Evolutionary conservation across 2,329 filamentous ascomycete species (phyloP).

Genomic region (Diaporthe batatas): DNA sequence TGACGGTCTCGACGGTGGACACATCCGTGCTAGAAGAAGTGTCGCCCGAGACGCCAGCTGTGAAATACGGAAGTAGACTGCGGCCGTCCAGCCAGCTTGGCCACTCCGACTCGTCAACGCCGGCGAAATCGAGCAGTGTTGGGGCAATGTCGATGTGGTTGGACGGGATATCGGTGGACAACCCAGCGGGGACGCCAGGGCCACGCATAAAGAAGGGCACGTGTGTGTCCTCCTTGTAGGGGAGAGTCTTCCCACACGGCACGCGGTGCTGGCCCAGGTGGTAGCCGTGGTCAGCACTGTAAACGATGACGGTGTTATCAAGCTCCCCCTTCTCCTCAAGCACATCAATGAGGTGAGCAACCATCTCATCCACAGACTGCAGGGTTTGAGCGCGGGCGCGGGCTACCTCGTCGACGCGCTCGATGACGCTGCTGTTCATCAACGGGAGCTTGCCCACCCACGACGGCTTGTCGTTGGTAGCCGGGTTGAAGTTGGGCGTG

Average conservation of each 20-base stretch:
- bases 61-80: constrained; percentile 63
- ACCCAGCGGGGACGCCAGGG: constrained; percentile 63
- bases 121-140: constrained; percentile 65
- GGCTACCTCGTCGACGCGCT: constrained; percentile 54
- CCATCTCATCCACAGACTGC: constrained; percentile 59
- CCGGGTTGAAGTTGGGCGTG: constrained; percentile 75
- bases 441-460: constrained; percentile 41
- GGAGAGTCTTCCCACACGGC: constrained; percentile 62
- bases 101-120: constrained; percentile 49
- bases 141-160: constrained; percentile 75
- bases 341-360: constrained; percentile 53
- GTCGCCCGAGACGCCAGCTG: constrained; percentile 63
- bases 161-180: constrained; percentile 61
- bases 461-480: constrained; percentile 54
- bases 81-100: constrained; percentile 42
- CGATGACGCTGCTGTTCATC: constrained; percentile 38
- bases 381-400: constrained; percentile 59
- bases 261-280: constrained; percentile 41
- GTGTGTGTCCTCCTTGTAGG: constrained; percentile 70
- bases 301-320: constrained; percentile 41
- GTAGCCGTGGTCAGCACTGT: constrained; percentile 41
- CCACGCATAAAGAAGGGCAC: constrained; percentile 72
- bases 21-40: constrained; percentile 45
- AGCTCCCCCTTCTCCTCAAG: constrained; percentile 44
- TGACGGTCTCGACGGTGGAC: constrained; percentile 65